Percentiles rank a stretch among this genome's conserved stretches.
Conservation (phyloP, 805 yeast species). For the Monosporozyma aerobia region DNA sequence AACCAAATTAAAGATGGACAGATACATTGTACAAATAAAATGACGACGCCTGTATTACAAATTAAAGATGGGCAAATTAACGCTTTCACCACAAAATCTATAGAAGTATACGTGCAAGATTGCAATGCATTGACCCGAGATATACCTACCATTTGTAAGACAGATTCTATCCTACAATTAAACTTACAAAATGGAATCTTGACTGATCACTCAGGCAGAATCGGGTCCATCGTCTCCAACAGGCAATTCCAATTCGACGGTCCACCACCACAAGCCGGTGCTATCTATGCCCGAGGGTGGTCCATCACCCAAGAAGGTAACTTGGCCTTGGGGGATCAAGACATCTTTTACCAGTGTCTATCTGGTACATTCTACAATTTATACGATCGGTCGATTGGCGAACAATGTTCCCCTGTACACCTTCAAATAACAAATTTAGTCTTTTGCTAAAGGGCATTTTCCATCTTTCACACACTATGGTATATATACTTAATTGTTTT, state of each 20-base stretch:
- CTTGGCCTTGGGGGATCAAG: constrained; percentile 46
- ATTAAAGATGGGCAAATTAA: constrained; percentile 47
- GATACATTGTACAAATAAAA: constrained; percentile 30
- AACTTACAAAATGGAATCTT: constrained; percentile 38
- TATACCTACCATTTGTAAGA: constrained; percentile 32
- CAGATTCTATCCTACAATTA: constrained; percentile 39
- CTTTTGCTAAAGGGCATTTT: constrained; percentile 21
- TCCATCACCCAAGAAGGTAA: constrained; percentile 40
- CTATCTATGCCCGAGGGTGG: constrained; percentile 53
- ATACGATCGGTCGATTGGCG: constrained; percentile 46
- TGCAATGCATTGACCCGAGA: constrained; percentile 12
- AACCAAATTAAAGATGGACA: constrained; percentile 42
- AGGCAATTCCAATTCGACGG: constrained; percentile 67
- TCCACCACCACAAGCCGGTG: constrained; percentile 63
- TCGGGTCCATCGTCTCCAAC: constrained; percentile 61
- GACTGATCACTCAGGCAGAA: constrained; percentile 45
- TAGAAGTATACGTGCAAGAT: constrained; percentile 15
- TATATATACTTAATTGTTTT: too few species aligned
- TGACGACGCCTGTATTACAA: constrained; percentile 30
- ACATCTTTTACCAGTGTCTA: constrained; percentile 52
- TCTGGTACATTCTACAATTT: constrained; percentile 61
- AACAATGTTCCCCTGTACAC: constrained; percentile 47
- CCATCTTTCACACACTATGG: background rate
- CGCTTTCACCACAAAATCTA: constrained; percentile 24
- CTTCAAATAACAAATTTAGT: constrained; percentile 43